phyloP scores from a whole-genome alignment of 2,329 filamentous ascomycete genomes.

The Ceratocystis colombiana region DNA sequence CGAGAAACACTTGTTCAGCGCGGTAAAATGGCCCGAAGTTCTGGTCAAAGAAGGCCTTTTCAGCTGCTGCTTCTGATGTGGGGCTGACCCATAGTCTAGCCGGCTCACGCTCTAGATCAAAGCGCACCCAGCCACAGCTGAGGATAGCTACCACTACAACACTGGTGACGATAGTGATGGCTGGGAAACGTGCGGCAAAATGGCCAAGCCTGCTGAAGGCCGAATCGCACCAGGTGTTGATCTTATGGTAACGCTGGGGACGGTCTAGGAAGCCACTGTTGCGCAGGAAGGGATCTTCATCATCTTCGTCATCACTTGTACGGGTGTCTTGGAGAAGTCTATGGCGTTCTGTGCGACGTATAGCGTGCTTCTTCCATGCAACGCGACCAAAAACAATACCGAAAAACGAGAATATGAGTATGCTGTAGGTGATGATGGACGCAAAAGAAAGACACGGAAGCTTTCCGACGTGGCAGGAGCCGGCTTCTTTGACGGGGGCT shows the following conservation, averaged over 20 bases:
- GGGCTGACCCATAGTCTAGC: conserved; percentile 96
- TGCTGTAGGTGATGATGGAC: conserved; percentile 74
- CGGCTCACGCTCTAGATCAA: conserved; percentile 82
- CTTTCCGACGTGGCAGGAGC: conserved; percentile 70
- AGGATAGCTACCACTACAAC: conserved; percentile 66
- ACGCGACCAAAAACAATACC: conserved; percentile 62
- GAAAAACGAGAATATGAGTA: conserved; percentile 59
- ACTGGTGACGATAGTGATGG: conserved; percentile 66
- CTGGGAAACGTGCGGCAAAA: conserved; percentile 71
- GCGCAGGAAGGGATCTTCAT: conserved; percentile 54
- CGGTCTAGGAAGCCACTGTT: conserved; percentile 67
- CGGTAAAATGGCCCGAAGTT: conserved; percentile 96
- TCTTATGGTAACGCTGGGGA: conserved; percentile 65
- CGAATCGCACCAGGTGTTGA: conserved; percentile 74
- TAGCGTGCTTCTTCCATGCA: conserved; percentile 62
- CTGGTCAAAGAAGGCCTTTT: conserved; percentile 86
- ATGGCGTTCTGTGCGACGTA: conserved; percentile 69
- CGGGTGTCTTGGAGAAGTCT: conserved; percentile 74
- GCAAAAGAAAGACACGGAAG: conserved; percentile 92
- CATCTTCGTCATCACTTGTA: conserved; percentile 86
- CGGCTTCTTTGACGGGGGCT: conserved; percentile 58
- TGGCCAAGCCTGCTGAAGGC: conserved; percentile 74
- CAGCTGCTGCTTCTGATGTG: conserved; percentile 75
- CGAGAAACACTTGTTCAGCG: conserved; percentile 82
- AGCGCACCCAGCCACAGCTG: conserved; percentile 78